Percentiles rank a stretch among this genome's conserved stretches.
These are phyloP conservation scores for Trapa bicornis DNA, from an alignment of 345 rosid species.

Conservation along the genomic window DNA sequence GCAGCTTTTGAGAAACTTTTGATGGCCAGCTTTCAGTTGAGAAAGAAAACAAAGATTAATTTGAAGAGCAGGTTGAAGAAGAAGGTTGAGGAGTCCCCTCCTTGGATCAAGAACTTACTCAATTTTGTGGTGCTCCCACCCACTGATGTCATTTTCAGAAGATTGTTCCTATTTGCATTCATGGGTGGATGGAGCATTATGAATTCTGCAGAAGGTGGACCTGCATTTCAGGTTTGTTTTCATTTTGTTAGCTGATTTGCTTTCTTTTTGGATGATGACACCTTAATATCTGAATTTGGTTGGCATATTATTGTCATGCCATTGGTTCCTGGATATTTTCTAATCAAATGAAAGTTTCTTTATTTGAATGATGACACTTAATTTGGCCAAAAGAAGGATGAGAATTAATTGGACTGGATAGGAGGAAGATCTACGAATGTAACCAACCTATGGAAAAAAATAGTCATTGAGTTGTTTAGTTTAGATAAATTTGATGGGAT, in stretches of 20 bases:
- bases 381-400: too few species aligned
- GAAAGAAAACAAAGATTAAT: constrained; percentile 84
- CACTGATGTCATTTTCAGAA: constrained; percentile 64
- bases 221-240: constrained; percentile 88
- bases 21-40: constrained; percentile 57
- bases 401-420: too few species aligned
- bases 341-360: too few species aligned
- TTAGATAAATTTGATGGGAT: too few species aligned
- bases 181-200: constrained; percentile 99
- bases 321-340: too few species aligned
- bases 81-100: constrained; percentile 93
- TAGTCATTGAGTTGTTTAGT: too few species aligned
- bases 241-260: neutral
- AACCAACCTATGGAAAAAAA: too few species aligned
- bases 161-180: constrained; percentile 89
- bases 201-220: constrained; percentile 97
- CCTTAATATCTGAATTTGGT: too few species aligned
- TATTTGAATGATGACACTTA: too few species aligned
- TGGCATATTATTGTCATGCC: too few species aligned
- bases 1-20: constrained; percentile 91
- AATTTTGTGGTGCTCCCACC: constrained; percentile 82
- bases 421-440: too few species aligned
- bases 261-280: neutral
- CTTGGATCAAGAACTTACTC: constrained; percentile 67
- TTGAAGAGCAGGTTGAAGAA: constrained; percentile 73